Percentiles rank a stretch among this genome's conserved stretches.
Conservation (phyloP, 768 basidiomycete species). For the Lentinula guzmanii region DNA sequence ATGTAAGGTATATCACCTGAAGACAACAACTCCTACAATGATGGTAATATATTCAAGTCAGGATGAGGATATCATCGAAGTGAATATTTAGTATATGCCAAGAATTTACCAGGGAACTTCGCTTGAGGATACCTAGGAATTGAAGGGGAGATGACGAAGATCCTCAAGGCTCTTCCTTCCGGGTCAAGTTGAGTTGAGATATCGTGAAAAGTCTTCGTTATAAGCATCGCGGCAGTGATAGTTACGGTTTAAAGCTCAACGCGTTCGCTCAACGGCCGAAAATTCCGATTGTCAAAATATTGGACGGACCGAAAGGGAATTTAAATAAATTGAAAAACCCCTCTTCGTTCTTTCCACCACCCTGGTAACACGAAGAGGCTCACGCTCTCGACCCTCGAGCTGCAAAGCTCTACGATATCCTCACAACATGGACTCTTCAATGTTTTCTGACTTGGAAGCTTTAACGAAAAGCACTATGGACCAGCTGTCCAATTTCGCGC, state of each 20-base stretch:
- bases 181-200: conserved; percentile 63
- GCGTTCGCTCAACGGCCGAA: no score
- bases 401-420: neutral
- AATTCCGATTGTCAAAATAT: no score
- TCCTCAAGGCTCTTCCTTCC: conserved; percentile 52
- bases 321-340: no score
- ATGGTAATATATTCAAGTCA: neutral
- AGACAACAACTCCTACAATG: conserved; percentile 68
- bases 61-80: neutral
- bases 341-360: no score
- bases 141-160: conserved; percentile 78
- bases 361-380: neutral
- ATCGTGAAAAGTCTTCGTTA: conserved; percentile 75
- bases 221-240: conserved; percentile 52
- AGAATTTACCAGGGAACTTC: conserved; percentile 70
- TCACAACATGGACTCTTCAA: neutral
- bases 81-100: neutral
- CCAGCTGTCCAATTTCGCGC: neutral
- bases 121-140: conserved; percentile 83
- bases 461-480: neutral
- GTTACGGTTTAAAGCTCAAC: no score
- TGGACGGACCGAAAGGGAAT: no score
- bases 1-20: conserved; percentile 44
- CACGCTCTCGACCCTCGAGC: neutral
- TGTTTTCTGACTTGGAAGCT: neutral